Percentiles rank a stretch among this genome's conserved stretches.
Evolutionary conservation across 768 basidiomycete species (phyloP).

Genomic region (Lactarius sanguifluus): DNA sequence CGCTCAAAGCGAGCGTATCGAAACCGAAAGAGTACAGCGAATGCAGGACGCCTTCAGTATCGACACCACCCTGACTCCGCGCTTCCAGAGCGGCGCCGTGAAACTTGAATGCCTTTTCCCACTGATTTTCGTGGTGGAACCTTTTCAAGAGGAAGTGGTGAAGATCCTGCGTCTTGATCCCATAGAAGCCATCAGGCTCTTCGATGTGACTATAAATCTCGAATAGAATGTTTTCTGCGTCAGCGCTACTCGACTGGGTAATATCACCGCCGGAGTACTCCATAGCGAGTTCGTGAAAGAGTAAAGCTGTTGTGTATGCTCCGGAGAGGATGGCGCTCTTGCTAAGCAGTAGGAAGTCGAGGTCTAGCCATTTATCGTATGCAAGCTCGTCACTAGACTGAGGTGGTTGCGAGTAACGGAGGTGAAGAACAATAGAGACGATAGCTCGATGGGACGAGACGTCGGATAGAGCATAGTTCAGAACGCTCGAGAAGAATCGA

Average conservation of each 20-base stretch:
- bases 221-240: constrained; percentile 73
- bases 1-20: constrained; percentile 76
- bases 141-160: constrained; percentile 77
- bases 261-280: constrained; percentile 44
- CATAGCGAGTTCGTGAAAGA: constrained; percentile 81
- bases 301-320: constrained; percentile 84
- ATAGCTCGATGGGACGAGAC: constrained; percentile 53
- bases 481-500: constrained; percentile 55
- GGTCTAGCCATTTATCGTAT: constrained; percentile 77
- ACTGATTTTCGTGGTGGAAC: constrained; percentile 90
- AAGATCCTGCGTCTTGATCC: constrained; percentile 78
- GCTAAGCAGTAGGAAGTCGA: constrained; percentile 73
- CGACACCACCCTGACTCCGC: constrained; percentile 41
- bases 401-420: constrained; percentile 62
- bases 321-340: constrained; percentile 73
- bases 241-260: constrained; percentile 33
- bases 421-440: constrained; percentile 74
- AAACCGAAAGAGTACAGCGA: constrained; percentile 91
- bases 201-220: constrained; percentile 94
- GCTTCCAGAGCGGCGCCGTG: constrained; percentile 85
- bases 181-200: constrained; percentile 98
- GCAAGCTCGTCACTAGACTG: constrained; percentile 43
- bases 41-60: constrained; percentile 66
- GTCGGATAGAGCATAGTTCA: constrained; percentile 43
- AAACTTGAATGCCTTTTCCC: constrained; percentile 87